Percentiles rank a stretch among this genome's conserved stretches.
These are phyloP conservation scores for Dryas alaskensis DNA, from an alignment of 306 rosid genomes.

Conservation along the genomic window DNA sequence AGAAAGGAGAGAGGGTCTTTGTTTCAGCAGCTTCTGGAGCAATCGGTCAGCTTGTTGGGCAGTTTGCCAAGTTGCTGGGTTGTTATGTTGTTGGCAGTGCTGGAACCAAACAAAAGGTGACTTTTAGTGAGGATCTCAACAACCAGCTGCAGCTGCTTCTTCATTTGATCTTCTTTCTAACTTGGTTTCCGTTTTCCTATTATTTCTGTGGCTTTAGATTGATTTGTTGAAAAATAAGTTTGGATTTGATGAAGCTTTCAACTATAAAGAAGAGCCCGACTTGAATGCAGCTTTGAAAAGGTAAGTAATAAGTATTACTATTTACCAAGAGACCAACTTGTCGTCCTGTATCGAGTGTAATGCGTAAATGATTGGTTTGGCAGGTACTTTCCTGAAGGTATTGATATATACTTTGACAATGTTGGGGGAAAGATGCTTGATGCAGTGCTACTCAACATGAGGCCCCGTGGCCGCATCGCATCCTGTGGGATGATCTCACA, in stretches of 20 bases:
- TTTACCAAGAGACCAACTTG: too few species aligned
- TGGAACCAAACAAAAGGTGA: slow-evolving; percentile 35
- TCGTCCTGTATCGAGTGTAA: too few species aligned
- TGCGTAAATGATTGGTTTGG: too few species aligned
- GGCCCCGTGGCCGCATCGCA: slow-evolving; percentile 24
- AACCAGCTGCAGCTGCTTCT: too few species aligned
- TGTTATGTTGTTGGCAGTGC: slow-evolving; percentile 45
- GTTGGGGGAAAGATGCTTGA: slow-evolving; percentile 42
- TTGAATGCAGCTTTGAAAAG: slow-evolving; percentile 30
- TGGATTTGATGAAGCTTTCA: slow-evolving; percentile 36
- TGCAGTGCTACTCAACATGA: slow-evolving; percentile 41
- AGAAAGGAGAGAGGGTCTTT: slow-evolving; percentile 32
- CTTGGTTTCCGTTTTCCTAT: neutral
- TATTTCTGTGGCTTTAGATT: slow-evolving; percentile 3
- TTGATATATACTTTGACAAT: slow-evolving; percentile 29
- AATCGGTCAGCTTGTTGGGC: slow-evolving; percentile 42
- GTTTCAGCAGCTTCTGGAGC: slow-evolving; percentile 42
- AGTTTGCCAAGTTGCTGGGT: slow-evolving; percentile 34
- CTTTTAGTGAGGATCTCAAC: too few species aligned
- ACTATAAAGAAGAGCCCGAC: slow-evolving; percentile 37
- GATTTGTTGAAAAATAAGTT: slow-evolving; percentile 33
- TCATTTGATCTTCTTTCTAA: neutral
- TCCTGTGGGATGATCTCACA: slow-evolving; percentile 44
- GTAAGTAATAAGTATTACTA: neutral
- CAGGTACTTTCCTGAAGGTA: slow-evolving; percentile 29